phyloP scores from a whole-genome alignment of 768 basidiomycete species.

The Coprinellus micaceus region DNA sequence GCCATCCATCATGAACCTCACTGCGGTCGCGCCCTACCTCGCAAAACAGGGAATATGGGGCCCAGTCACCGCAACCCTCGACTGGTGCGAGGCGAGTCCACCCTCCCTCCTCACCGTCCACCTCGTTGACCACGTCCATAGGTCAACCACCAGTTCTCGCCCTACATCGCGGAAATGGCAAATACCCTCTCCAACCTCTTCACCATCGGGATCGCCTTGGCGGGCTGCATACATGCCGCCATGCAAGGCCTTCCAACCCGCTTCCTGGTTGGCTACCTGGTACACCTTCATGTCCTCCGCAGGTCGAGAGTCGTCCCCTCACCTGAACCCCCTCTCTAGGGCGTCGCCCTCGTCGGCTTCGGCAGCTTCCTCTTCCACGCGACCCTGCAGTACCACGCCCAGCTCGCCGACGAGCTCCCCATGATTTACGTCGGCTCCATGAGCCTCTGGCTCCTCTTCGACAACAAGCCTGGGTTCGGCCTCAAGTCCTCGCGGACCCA shows the following conservation, averaged over 20 bases:
- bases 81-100: slow-evolving; percentile 66
- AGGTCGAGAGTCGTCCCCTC: background rate
- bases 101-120: background rate
- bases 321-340: slow-evolving; percentile 34
- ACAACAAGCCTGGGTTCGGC: slow-evolving; percentile 49
- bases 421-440: slow-evolving; percentile 74
- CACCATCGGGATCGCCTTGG: slow-evolving; percentile 50
- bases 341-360: slow-evolving; percentile 65
- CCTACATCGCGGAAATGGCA: slow-evolving; percentile 73
- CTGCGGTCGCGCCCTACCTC: slow-evolving; percentile 30
- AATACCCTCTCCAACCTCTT: slow-evolving; percentile 73
- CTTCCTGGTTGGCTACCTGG: slow-evolving; percentile 40
- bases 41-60: slow-evolving; percentile 51
- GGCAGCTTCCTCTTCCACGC: slow-evolving; percentile 81
- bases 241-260: slow-evolving; percentile 37
- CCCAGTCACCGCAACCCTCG: slow-evolving; percentile 64
- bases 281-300: slow-evolving; percentile 18
- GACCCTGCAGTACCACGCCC: slow-evolving; percentile 69
- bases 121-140: slow-evolving; percentile 23
- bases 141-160: slow-evolving; percentile 76
- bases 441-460: slow-evolving; percentile 58
- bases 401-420: slow-evolving; percentile 78
- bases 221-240: slow-evolving; percentile 37
- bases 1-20: slow-evolving; percentile 31
- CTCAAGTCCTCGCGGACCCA: slow-evolving; percentile 35